Evolutionary conservation across 1,139 yeast genomes (phyloP).

Genomic region (Pichia sp.): DNA sequence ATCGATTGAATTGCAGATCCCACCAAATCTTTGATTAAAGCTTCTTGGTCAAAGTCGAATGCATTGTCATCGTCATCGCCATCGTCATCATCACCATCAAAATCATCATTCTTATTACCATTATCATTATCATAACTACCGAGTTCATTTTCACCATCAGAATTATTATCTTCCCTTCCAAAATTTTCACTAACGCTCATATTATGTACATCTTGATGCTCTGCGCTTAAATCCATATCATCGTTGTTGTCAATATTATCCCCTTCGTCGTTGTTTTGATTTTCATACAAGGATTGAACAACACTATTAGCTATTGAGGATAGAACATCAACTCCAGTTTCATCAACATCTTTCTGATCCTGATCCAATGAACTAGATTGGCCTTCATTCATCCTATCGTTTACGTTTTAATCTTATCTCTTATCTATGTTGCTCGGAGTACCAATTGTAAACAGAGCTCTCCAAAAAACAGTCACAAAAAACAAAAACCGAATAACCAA

Average conservation of each 20-base stretch:
- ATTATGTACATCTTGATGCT: not conserved
- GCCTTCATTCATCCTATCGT: not conserved
- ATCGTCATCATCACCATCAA: not conserved
- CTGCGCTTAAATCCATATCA: not conserved
- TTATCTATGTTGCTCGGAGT: constrained; percentile 2
- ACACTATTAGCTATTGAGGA: constrained; percentile 7
- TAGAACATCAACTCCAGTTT: constrained; percentile 2
- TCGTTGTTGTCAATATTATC: not conserved
- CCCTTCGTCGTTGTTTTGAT: not conserved
- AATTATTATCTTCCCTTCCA: not conserved
- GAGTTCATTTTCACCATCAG: not conserved
- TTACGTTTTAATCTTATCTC: constrained; percentile 10
- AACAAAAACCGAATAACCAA: not conserved
- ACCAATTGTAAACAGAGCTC: constrained; percentile 1
- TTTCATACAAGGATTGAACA: constrained; percentile 7
- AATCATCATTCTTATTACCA: not conserved
- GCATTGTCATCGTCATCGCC: constrained; percentile 1
- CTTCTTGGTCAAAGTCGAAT: constrained; percentile 6
- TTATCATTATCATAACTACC: too few relatives aligned
- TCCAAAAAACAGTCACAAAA: constrained; percentile 23
- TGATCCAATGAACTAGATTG: not conserved
- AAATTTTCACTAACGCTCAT: too few relatives aligned
- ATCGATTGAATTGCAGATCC: constrained; percentile 6
- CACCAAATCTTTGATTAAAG: constrained; percentile 4
- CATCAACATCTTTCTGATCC: not conserved